Conservation (phyloP, 2,329 filamentous ascomycete genomes). For the Zalaria obscura region DNA sequence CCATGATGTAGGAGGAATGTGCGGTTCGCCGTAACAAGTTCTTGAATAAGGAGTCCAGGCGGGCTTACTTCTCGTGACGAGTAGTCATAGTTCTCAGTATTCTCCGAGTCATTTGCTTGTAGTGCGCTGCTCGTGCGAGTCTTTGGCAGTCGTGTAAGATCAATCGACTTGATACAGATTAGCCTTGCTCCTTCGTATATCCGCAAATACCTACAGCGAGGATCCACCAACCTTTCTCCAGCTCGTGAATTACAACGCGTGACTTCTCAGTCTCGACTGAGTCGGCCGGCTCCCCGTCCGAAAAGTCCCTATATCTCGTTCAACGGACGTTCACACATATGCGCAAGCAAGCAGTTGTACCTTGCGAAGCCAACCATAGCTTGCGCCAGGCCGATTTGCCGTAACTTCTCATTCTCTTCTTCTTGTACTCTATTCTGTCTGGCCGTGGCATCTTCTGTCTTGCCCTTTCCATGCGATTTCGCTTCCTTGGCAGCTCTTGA, state of each 20-base stretch:
- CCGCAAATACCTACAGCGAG: slow-evolving; percentile 53
- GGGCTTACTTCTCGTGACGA: slow-evolving; percentile 85
- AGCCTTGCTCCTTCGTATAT: no score
- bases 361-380: slow-evolving; percentile 87
- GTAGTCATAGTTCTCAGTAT: slow-evolving; percentile 43
- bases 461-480: slow-evolving; percentile 10
- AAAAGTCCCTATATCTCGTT: slow-evolving; percentile 52
- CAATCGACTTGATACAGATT: slow-evolving; percentile 46
- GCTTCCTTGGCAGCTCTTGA: slow-evolving; percentile 30
- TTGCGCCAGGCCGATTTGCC: slow-evolving; percentile 90
- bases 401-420: slow-evolving; percentile 63
- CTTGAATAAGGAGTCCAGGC: slow-evolving; percentile 59
- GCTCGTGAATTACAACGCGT: slow-evolving; percentile 69
- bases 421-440: slow-evolving; percentile 13
- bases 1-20: slow-evolving; percentile 83
- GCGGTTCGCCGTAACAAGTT: slow-evolving; percentile 69
- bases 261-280: slow-evolving; percentile 84
- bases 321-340: slow-evolving; percentile 7
- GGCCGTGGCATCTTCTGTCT: slow-evolving; percentile 14
- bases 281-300: slow-evolving; percentile 61
- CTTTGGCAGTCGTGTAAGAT: slow-evolving; percentile 60
- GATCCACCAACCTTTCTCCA: slow-evolving; percentile 92
- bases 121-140: slow-evolving; percentile 16
- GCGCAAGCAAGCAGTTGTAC: slow-evolving; percentile 22
- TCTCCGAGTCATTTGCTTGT: slow-evolving; percentile 2